These are phyloP conservation scores for Sextonia rubra DNA, from an alignment of 164 flowering plant genomes.

Conservation along the genomic window DNA sequence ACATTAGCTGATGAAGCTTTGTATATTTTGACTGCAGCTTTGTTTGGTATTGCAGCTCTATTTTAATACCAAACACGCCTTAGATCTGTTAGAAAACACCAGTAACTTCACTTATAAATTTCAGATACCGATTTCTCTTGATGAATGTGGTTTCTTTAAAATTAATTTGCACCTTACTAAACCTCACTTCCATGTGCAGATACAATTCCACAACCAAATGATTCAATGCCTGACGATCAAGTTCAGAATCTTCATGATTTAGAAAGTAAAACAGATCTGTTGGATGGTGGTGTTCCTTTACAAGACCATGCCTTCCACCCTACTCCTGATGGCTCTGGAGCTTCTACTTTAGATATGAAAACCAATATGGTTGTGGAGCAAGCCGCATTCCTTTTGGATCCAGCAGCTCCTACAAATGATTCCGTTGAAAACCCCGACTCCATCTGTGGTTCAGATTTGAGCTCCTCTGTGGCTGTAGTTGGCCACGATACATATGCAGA, in stretches of 20 bases:
- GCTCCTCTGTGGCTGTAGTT: neutral
- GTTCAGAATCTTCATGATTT: constrained; percentile 16
- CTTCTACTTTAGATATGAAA: constrained; percentile 8
- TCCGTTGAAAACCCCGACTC: constrained; percentile 4
- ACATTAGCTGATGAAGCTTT: neutral
- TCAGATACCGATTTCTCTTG: neutral
- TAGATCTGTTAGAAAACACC: neutral
- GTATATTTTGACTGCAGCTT: too few relatives aligned
- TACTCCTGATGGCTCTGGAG: neutral
- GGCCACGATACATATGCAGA: constrained; percentile 11
- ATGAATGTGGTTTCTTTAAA: neutral
- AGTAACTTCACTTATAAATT: neutral
- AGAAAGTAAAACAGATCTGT: neutral
- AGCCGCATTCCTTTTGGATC: neutral
- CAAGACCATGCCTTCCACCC: constrained; percentile 9
- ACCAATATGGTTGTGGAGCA: constrained; percentile 7
- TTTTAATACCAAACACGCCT: neutral
- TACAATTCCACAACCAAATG: constrained; percentile 1
- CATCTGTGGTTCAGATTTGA: constrained; percentile 1
- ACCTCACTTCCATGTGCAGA: constrained; percentile 15
- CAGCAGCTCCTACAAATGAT: constrained; percentile 8
- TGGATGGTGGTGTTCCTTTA: constrained; percentile 4
- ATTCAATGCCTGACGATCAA: constrained; percentile 6
- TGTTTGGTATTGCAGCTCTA: neutral
- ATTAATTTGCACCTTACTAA: neutral